A percentile compares a stretch with the other conserved stretches of the same genome.
Evolutionary conservation across 352 stramenopile species (phyloP).

Genomic region (Globisporangium perplexum): DNA sequence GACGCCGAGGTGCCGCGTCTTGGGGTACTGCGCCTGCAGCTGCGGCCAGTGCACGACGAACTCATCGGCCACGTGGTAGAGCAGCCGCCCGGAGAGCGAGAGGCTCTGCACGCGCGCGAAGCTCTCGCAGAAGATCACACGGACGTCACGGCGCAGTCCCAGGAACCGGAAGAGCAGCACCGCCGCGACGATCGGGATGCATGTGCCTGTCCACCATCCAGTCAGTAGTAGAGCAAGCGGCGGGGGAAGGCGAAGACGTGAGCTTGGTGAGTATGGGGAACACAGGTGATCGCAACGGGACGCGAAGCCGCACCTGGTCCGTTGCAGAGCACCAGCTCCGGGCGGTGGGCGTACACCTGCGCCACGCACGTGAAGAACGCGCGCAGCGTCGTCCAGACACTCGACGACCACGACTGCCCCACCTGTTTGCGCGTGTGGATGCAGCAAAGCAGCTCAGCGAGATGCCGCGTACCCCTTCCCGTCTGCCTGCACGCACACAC

Average conservation of each 20-base stretch:
- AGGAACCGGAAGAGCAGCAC: constrained; percentile 85
- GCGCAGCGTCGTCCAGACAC: constrained; percentile 82
- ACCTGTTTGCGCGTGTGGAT: constrained; percentile 63
- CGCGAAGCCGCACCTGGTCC: constrained; percentile 53
- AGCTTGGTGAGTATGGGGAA: too few species aligned
- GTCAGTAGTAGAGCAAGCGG: constrained; percentile 5
- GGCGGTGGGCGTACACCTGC: constrained; percentile 66
- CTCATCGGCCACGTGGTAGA: constrained; percentile 91
- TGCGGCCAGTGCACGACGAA: constrained; percentile 95
- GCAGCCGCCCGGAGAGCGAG: constrained; percentile 90
- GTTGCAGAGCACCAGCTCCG: constrained; percentile 92
- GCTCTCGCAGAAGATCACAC: constrained; percentile 93
- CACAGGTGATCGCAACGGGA: background rate
- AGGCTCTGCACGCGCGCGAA: constrained; percentile 92
- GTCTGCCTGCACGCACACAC: background rate
- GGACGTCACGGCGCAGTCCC: constrained; percentile 49
- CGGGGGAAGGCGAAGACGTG: too few species aligned
- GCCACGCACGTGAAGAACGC: constrained; percentile 73
- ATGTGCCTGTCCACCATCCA: constrained; percentile 71
- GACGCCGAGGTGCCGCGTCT: constrained; percentile 82
- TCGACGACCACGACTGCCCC: constrained; percentile 90
- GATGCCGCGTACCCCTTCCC: too few species aligned
- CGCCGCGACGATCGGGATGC: constrained; percentile 87
- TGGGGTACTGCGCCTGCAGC: constrained; percentile 77
- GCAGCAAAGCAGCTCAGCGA: background rate